Evolutionary conservation across 2,329 filamentous ascomycete genomes (phyloP).

Genomic region (Alternaria angustiovoidea): DNA sequence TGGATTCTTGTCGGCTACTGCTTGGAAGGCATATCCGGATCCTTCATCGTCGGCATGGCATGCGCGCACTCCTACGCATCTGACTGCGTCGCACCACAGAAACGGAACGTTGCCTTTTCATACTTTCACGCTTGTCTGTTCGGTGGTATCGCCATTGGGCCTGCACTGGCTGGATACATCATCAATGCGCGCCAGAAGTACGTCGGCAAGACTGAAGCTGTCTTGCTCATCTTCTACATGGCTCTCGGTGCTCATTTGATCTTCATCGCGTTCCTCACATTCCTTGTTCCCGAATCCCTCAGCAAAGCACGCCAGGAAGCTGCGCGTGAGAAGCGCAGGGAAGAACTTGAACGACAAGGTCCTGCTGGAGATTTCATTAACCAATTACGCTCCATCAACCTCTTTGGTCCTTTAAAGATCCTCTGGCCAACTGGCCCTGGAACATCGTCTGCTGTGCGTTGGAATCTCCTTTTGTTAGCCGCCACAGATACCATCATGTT

Average conservation of each 20-base stretch:
- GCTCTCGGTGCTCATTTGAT: constrained; percentile 74
- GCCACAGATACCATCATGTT: constrained; percentile 83
- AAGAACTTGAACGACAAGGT: constrained; percentile 49
- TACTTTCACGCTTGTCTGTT: constrained; percentile 92
- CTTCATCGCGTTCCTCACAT: constrained; percentile 75
- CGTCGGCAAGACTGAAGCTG: constrained; percentile 67
- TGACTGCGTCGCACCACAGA: constrained; percentile 84
- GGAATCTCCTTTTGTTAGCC: constrained; percentile 84
- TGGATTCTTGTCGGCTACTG: constrained; percentile 80
- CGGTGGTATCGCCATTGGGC: constrained; percentile 85
- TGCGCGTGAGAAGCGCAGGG: constrained; percentile 72
- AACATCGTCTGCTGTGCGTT: constrained; percentile 67
- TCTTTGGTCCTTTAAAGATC: constrained; percentile 79
- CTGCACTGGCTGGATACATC: constrained; percentile 80
- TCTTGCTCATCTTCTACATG: constrained; percentile 86
- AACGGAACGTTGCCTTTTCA: constrained; percentile 83
- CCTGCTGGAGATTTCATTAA: constrained; percentile 55
- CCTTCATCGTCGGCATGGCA: constrained; percentile 83
- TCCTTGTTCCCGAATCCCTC: constrained; percentile 85
- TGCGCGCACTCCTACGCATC: constrained; percentile 86
- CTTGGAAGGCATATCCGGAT: constrained; percentile 85
- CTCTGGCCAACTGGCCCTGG: constrained; percentile 76
- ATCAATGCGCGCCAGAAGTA: constrained; percentile 63
- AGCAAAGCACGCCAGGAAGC: constrained; percentile 73
- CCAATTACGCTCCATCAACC: constrained; percentile 62